Evolutionary conservation across 1,139 yeast species (phyloP).

Genomic region (Taiozyma sp.): DNA sequence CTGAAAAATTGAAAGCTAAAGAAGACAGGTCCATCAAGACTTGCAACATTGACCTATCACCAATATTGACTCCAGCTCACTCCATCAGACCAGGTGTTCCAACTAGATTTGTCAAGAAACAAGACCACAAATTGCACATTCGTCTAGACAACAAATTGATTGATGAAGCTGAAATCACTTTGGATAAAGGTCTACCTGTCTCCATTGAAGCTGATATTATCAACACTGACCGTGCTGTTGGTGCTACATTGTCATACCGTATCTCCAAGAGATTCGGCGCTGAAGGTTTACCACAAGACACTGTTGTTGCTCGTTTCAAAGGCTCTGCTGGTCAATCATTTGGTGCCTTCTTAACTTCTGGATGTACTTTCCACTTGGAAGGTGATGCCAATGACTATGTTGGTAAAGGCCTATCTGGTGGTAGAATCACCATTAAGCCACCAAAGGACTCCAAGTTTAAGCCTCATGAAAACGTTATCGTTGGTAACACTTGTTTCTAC

Average conservation of each 20-base stretch:
- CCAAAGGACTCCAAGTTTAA: slow-evolving; percentile 79
- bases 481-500: slow-evolving; percentile 96
- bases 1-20: slow-evolving; percentile 82
- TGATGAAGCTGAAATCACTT: slow-evolving; percentile 90
- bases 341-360: slow-evolving; percentile 96
- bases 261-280: slow-evolving; percentile 93
- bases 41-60: slow-evolving; percentile 84
- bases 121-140: slow-evolving; percentile 89
- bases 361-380: slow-evolving; percentile 89
- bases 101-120: slow-evolving; percentile 87
- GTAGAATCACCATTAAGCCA: slow-evolving; percentile 87
- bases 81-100: slow-evolving; percentile 97
- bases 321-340: slow-evolving; percentile 99
- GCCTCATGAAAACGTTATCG: slow-evolving; percentile 93
- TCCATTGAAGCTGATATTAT: slow-evolving; percentile 89
- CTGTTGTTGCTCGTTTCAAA: slow-evolving; percentile 83
- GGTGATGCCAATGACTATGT: slow-evolving; percentile 99
- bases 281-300: slow-evolving; percentile 89
- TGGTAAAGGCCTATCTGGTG: slow-evolving; percentile 97
- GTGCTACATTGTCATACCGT: slow-evolving; percentile 90
- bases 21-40: slow-evolving; percentile 90
- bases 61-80: slow-evolving; percentile 95
- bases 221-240: slow-evolving; percentile 94
- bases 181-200: slow-evolving; percentile 92
- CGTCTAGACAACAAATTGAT: slow-evolving; percentile 93